Evolutionary conservation across 331 rosid genomes (phyloP).

Genomic region (Saraca asoca): DNA sequence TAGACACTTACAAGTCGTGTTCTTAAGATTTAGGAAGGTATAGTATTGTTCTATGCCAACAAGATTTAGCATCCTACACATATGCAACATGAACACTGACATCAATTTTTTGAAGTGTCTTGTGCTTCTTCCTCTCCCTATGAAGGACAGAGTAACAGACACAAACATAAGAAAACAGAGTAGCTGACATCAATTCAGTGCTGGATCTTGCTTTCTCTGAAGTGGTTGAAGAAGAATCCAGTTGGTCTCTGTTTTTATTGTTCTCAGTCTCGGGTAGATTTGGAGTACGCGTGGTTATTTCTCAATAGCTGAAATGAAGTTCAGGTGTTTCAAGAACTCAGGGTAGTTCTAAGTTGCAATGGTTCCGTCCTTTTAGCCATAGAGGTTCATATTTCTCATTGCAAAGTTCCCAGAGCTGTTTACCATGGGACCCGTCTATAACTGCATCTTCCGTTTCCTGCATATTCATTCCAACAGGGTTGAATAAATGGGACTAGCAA

Average conservation of each 20-base stretch:
- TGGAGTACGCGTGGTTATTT: conserved; percentile 39
- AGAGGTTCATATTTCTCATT: conserved; percentile 70
- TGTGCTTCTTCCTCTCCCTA: too few species aligned
- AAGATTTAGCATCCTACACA: too few species aligned
- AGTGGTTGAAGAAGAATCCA: conserved; percentile 35
- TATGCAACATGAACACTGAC: too few species aligned
- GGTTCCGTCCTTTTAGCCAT: conserved; percentile 69
- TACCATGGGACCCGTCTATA: conserved; percentile 70
- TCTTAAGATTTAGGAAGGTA: too few species aligned
- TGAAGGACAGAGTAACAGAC: too few species aligned
- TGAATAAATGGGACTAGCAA: too few species aligned
- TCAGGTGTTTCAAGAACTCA: conserved; percentile 65
- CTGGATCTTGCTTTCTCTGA: conserved; percentile 45
- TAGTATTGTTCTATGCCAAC: too few species aligned
- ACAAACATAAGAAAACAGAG: background rate
- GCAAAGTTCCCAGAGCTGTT: conserved; percentile 70
- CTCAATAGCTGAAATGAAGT: conserved; percentile 60
- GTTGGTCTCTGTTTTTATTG: background rate
- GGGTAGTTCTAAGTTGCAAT: conserved; percentile 67
- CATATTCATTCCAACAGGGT: background rate
- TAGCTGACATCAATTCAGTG: conserved; percentile 37
- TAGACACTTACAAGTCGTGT: too few species aligned
- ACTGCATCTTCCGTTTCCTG: conserved; percentile 78
- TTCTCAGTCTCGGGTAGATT: background rate
- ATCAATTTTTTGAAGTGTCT: too few species aligned